Base-by-base conservation (phyloP, 768 basidiomycete genomes). In the Mycena belliarum region DNA sequence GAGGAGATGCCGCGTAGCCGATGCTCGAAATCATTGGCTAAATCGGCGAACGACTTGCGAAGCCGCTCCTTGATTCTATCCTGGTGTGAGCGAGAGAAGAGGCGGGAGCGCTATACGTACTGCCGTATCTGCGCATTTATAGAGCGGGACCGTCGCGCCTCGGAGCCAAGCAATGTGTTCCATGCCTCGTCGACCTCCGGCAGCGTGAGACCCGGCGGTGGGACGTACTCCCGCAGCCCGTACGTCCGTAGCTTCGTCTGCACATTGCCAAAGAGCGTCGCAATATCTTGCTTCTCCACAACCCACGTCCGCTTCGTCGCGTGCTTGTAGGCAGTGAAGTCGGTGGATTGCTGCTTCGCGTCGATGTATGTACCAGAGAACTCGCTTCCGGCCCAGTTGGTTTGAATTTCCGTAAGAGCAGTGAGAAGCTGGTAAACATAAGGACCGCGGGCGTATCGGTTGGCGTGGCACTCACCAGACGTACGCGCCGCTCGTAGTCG, bases 201-300 rank as follows among this genome's bases (percentile, higher is more conserved):
- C 28, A 88, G 78, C 23, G 85, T 75, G 20, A 94, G 73, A 3
- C 91, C 94, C 4, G 73, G 69, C 2, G 87, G 84, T 14, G 97
- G 95, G 23, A 87, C 79, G 71, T 95, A 98, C 66, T 91, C 86
- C 57, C 85, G 79, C 64, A 99, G 69, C 11, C 88, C 85, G 75
- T 98, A 98, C 23, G 95, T 98, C 71, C 81, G 83, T 54, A 98
- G 75, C 72, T 98, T 98, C 1, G 93, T 96, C 71, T 95, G 92
- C 26, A 99, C 87, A 67, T 97, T 96, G 4, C 91, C 88, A 62
- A 98, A 92, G 15, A 98, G 80, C 1, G 90, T 91, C 10, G 86
- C 84, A 11, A 97, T 75, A 57, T 95, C 95, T 68, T 93, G 90
- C 68, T 88, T 85, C 72, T 98, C 95, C 9, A 85, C 87, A 11